Base-by-base conservation (phyloP, 306 rosid species). In the Casuarina glauca region DNA sequence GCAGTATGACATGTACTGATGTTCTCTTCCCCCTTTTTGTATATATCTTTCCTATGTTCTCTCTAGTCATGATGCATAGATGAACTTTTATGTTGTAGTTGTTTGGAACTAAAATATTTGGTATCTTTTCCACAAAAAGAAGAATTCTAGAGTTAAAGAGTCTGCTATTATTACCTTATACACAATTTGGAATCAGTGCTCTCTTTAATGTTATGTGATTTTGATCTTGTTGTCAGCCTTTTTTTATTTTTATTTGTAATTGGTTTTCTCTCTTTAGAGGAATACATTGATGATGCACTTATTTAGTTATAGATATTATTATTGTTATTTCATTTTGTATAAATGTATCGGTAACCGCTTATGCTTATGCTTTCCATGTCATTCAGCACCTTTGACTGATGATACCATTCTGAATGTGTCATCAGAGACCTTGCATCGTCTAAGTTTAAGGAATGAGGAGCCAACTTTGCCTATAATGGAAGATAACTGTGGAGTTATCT, bases 401-500 rank as follows among this genome's bases (percentile, higher is more conserved):
- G 76, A 80, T 79, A 72, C 61, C 10, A 55, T 72, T 44, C 77
- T 69, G 69, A 85, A 76, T 74, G 87, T 82, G 51, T 84, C 88
- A 49, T 83, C 84, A 49, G 82, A 75, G 67, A 83, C 75, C 70
- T 68, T 89, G 70, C 86, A 86, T 74, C 80, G 10, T 41, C 76
- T 88, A 70, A 83, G 83, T 70, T 45, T 88, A 58, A 69, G 64
- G 69, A 86, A 86, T 43, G 78, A 81, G 53, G 71, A 80, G 58
- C 26, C 1, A 20, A 73, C 84, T 69, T 70, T 17, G 46, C 79
- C 77, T 68, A 64, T 68, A 39, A 26, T 66, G 2, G 83, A 64
- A 49, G 85, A 85, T 82, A 76, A 74, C 32, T 16, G 60, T 20
- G 20, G 74, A 5, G 82, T 91, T 75, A 86, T 91, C 78, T 86